Evolutionary conservation across 495 filamentous ascomycete genomes (phyloP).

Genomic region (Letharia lupina): DNA sequence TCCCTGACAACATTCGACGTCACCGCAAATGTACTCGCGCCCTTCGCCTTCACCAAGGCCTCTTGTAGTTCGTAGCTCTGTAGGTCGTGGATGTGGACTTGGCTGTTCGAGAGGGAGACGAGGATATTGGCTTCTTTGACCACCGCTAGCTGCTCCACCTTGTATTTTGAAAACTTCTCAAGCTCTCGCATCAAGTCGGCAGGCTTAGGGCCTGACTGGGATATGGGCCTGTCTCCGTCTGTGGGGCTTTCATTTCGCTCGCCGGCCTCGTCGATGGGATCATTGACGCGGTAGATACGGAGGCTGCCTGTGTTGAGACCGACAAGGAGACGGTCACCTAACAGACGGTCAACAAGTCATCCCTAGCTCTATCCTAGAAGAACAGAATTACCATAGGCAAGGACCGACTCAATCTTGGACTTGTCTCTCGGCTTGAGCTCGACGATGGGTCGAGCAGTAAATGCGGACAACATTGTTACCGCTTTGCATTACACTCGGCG

Average conservation of each 20-base stretch:
- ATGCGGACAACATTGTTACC: conserved; percentile 86
- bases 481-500: too few species aligned
- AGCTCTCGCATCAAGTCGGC: conserved; percentile 81
- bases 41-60: conserved; percentile 70
- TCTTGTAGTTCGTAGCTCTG: conserved; percentile 74
- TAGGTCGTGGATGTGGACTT: conserved; percentile 81
- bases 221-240: conserved; percentile 25
- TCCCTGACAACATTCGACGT: conserved; percentile 94
- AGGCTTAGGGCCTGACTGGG: conserved; percentile 43
- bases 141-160: conserved; percentile 85
- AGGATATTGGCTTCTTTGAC: conserved; percentile 91
- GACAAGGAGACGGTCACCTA: conserved; percentile 81
- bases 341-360: conserved; percentile 7
- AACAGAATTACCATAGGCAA: conserved; percentile 63
- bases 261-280: conserved; percentile 34
- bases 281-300: conserved; percentile 84
- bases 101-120: conserved; percentile 79
- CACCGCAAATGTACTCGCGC: conserved; percentile 82
- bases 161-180: conserved; percentile 83
- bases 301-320: conserved; percentile 84
- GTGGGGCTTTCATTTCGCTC: conserved; percentile 22
- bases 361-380: conserved; percentile 15
- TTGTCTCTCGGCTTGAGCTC: conserved; percentile 94
- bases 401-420: conserved; percentile 86
- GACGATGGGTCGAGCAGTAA: conserved; percentile 89